Evolutionary conservation across 371 early-diverging fungal species (phyloP).

Genomic region (Apophysomyces trapeziformis): DNA sequence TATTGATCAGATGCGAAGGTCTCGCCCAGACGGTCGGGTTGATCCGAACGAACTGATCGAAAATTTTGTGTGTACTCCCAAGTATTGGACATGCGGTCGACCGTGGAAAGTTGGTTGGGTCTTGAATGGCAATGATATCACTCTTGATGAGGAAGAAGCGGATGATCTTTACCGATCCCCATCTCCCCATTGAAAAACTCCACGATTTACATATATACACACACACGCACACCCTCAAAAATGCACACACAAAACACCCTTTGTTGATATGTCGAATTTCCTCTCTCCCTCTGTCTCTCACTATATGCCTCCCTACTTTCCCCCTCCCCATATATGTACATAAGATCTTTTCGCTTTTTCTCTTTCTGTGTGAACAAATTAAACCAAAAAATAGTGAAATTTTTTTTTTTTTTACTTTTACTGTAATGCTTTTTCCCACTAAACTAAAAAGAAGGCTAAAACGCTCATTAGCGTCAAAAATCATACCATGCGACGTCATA

Average conservation of each 20-base stretch:
- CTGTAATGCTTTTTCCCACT: neutral
- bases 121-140: slow-evolving; percentile 26
- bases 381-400: neutral
- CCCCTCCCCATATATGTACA: neutral
- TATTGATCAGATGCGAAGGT: slow-evolving; percentile 45
- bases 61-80: slow-evolving; percentile 49
- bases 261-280: too few species aligned
- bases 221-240: too few species aligned
- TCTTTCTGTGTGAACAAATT: neutral
- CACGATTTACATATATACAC: too few species aligned
- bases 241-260: too few species aligned
- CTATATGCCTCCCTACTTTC: neutral
- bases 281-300: neutral
- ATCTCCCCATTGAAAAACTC: slow-evolving; percentile 12
- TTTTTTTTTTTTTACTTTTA: neutral
- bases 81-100: slow-evolving; percentile 51
- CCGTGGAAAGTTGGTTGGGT: slow-evolving; percentile 59
- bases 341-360: neutral
- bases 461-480: too few species aligned
- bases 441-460: neutral
- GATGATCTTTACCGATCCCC: slow-evolving; percentile 15
- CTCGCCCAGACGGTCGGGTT: slow-evolving; percentile 38
- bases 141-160: slow-evolving; percentile 25
- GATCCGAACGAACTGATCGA: slow-evolving; percentile 48
- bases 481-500: too few species aligned